Base-by-base conservation (phyloP, 352 stramenopile genomes). In the Globisporangium irregulare region DNA sequence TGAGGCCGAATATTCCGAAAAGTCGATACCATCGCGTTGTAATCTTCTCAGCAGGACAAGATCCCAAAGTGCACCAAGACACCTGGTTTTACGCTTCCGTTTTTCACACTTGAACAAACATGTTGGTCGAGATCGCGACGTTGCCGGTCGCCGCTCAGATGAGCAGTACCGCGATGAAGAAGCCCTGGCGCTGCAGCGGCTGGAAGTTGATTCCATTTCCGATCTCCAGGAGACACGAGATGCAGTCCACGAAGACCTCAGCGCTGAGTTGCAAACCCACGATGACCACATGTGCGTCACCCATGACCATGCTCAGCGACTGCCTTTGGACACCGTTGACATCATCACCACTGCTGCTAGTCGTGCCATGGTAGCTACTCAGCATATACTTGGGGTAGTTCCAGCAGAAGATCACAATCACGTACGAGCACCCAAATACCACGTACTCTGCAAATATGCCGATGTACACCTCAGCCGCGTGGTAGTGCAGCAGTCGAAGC, bases 361-460 rank as follows among this genome's bases (percentile, higher is more conserved):
- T 60, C 27, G 54, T 14, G 55, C 43, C 15, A 27, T 57, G 24
- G 24, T 55, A 29, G 48, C 27, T 9, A 3, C 46, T 38, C 27
- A 70, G 59, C n/a, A 59, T 55, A 22, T 69, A 83, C 46, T 81
- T 69, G 9, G 72, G 64, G 22, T 83, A 71, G 41, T 76, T 53
- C 24, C 70, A 65, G 20, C 74, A 80, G 29, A 80, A 67, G 22
- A 77, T 71, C 2, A 76, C 22, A 22, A 84, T 75, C 22, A 66
- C 67, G 38, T 70, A 77, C 3, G 74, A 82, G 56, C 74, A 84
- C 27, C 74, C 70, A 57, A 86, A 78, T 3, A 74, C 74, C 9
- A 84, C 57, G 51, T 82, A 86, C 43, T 86, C 79, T 18, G 72
- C 74, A 60, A 80, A 82, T 76, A 84, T 84, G 62, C 81, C 74